Percentiles rank a stretch among this genome's conserved stretches.
phyloP scores from a whole-genome alignment of 1,284 basidiomycete species.

The Ceratobasidium papillatum region DNA sequence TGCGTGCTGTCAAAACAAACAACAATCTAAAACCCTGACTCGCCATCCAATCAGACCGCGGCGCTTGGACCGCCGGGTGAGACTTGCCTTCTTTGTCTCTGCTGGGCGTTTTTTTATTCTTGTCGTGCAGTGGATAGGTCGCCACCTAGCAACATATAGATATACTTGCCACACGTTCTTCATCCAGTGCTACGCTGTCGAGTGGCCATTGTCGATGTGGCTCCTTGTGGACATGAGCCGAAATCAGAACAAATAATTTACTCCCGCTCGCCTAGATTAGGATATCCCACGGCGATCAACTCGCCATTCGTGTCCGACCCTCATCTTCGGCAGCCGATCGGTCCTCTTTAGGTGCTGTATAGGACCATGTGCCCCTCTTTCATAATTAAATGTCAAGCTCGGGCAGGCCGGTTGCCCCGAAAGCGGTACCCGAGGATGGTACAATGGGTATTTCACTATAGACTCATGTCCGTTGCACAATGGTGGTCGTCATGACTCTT shows the following conservation, averaged over 20 bases:
- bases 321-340: conserved; percentile 10
- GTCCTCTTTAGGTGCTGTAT: background rate
- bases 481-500: no score
- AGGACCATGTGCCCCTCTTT: background rate
- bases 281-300: background rate
- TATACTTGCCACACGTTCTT: no score
- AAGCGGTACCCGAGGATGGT: no score
- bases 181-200: no score
- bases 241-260: background rate
- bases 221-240: no score
- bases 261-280: background rate
- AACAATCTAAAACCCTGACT: conserved; percentile 10
- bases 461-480: no score
- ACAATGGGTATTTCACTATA: no score
- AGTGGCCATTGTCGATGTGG: no score
- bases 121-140: no score
- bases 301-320: background rate
- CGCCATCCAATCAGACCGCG: conserved; percentile 10
- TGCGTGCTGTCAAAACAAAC: background rate
- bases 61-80: conserved; percentile 10
- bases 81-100: background rate
- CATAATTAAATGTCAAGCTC: background rate
- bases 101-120: no score
- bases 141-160: no score
- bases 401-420: no score